Evolutionary conservation across 2,329 filamentous ascomycete species (phyloP).

Genomic region (Emydomyces testavorans): DNA sequence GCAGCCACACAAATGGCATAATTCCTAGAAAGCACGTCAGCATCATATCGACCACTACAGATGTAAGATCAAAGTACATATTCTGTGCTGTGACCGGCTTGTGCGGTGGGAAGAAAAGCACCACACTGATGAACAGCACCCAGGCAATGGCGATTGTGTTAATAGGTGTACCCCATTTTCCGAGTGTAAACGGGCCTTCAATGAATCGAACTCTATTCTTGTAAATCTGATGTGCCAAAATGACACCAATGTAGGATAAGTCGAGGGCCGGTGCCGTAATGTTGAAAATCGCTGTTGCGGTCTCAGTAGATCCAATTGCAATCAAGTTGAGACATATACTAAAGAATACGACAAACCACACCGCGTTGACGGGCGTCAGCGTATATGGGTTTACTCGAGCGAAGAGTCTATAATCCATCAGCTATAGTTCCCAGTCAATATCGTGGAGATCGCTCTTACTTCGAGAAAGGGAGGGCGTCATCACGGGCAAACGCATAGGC

Average conservation of each 20-base stretch:
- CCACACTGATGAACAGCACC: slow-evolving; percentile 51
- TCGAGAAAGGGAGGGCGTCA: slow-evolving; percentile 49
- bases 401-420: slow-evolving; percentile 34
- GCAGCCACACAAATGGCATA: slow-evolving; percentile 39
- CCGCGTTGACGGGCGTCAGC: slow-evolving; percentile 50
- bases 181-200: slow-evolving; percentile 48
- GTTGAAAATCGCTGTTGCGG: slow-evolving; percentile 41
- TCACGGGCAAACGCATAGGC: slow-evolving; percentile 51
- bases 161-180: slow-evolving; percentile 43
- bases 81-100: slow-evolving; percentile 39
- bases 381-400: slow-evolving; percentile 44
- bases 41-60: not conserved
- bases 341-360: slow-evolving; percentile 53
- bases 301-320: slow-evolving; percentile 35
- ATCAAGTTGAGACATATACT: slow-evolving; percentile 42
- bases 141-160: slow-evolving; percentile 49
- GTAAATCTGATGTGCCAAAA: slow-evolving; percentile 47
- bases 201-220: slow-evolving; percentile 43
- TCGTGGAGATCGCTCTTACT: slow-evolving; percentile 27
- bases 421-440: slow-evolving; percentile 2
- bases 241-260: slow-evolving; percentile 48
- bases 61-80: slow-evolving; percentile 29
- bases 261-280: slow-evolving; percentile 44
- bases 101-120: slow-evolving; percentile 45
- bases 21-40: slow-evolving; percentile 29